Conservation (phyloP, 2,329 filamentous ascomycete genomes). For the Hirsutella rhossiliensis region DNA sequence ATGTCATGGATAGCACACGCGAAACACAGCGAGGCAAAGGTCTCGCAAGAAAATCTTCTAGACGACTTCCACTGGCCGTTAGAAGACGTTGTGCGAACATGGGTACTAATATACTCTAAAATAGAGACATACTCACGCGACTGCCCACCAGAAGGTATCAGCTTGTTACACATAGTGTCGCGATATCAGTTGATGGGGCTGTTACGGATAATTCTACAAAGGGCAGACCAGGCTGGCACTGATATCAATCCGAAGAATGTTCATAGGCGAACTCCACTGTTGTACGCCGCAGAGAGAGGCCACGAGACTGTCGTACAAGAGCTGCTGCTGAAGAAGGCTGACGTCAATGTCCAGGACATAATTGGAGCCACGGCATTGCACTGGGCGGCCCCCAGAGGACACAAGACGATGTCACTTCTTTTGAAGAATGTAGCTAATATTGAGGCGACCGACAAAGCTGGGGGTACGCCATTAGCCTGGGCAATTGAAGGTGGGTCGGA, state of each 20-base stretch:
- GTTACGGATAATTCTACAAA: not conserved
- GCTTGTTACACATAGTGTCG: not conserved
- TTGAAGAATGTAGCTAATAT: too few species aligned
- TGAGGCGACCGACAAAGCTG: too few species aligned
- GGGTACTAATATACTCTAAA: not conserved
- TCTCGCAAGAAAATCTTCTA: not conserved
- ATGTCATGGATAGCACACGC: conserved; percentile 2
- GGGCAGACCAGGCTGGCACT: not conserved
- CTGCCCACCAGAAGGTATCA: not conserved
- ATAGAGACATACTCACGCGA: not conserved
- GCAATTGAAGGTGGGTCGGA: too few species aligned
- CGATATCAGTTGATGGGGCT: not conserved
- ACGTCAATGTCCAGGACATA: too few species aligned
- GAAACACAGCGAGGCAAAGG: not conserved
- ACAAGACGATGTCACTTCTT: too few species aligned
- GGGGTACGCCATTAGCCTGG: too few species aligned
- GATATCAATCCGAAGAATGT: not conserved
- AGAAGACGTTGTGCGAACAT: not conserved
- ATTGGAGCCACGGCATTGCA: too few species aligned
- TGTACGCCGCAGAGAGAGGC: not conserved
- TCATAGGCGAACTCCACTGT: not conserved
- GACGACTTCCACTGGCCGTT: not conserved
- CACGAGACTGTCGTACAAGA: not conserved
- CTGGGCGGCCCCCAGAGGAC: too few species aligned
- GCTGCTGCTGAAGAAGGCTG: not conserved